Base-by-base conservation (phyloP, 75 land plant species). In the Selaginella tamariscina region DNA sequence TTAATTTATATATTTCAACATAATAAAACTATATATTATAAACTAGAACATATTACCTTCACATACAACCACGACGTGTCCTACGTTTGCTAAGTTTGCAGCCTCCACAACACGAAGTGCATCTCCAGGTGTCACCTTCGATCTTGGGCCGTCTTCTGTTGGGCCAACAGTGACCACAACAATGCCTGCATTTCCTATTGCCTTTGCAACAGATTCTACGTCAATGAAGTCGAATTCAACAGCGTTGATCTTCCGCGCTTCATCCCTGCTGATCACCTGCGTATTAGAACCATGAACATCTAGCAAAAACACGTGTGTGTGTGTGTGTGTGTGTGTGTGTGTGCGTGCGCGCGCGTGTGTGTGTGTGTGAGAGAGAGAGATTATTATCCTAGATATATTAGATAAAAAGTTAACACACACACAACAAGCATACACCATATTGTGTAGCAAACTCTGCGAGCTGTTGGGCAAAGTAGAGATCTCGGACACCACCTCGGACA, bases 111-210 rank as follows among this genome's bases (percentile, higher is more conserved):
- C 85, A 39, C 69, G 76, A 26, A 85, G 70, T 11, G 98, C 98
- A 68, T 90, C 96, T 22, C 71, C 39, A 32, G 85, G 66, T 26
- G 85, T 76, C 13, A 94, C 88, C 66, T 80, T 74, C 2, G 78
- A 49, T 5, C 78, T 54, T 0, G 96, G 86, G 0, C 98, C 98
- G 65, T 94, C 81, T 74, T 94, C 98, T 1, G 76, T 44, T 0
- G 86, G 81, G 30, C 98, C 96, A 22, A 90, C 75, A 2, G 98
- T 90, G n/a, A 94, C 91, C 18, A 90, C 98, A 2, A 85, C 98
- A 66, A 89, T 94, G 33, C 80, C 71, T 54, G 98, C 96, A 64
- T 85, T 85, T 0, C 88, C 98, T 29, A 94, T 83, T 27, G 98
- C 88, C 74, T 84, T 94, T 9, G 98, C 96, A 2, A 86, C 85